phyloP scores from a whole-genome alignment of 208 protist genomes.

The Plasmodiophora brassicae region DNA sequence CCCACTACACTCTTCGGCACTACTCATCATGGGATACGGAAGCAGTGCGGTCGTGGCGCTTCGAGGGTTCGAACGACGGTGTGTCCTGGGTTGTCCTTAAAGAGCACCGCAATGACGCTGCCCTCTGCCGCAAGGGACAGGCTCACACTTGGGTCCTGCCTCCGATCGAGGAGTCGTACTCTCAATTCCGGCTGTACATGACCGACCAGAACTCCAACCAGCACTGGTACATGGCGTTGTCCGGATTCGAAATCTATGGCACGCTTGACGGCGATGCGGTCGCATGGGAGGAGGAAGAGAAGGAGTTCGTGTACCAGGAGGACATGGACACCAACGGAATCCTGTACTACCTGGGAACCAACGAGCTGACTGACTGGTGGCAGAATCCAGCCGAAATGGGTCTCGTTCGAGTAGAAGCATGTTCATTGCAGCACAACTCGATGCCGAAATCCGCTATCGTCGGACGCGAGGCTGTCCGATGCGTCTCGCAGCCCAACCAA shows the following conservation, averaged over 20 bases:
- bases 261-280: conserved; percentile 18
- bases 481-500: conserved; percentile 41
- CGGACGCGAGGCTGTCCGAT: conserved; percentile 37
- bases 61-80: conserved; percentile 47
- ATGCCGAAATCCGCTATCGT: conserved; percentile 26
- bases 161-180: conserved; percentile 27
- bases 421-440: conserved; percentile 26
- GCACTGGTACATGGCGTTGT: conserved; percentile 45
- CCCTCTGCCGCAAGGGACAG: conserved; percentile 26
- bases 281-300: conserved; percentile 26
- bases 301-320: not conserved
- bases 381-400: conserved; percentile 38
- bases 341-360: conserved; percentile 40
- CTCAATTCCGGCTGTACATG: conserved; percentile 45
- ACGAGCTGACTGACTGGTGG: conserved; percentile 33
- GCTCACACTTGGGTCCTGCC: conserved; percentile 42
- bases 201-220: conserved; percentile 47
- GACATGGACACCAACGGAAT: conserved; percentile 44
- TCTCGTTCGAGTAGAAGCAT: conserved; percentile 31
- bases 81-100: conserved; percentile 44
- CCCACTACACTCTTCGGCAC: conserved; percentile 49
- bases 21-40: conserved; percentile 47
- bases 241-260: conserved; percentile 48
- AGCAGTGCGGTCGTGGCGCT: conserved; percentile 39
- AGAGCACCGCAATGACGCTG: conserved; percentile 44